phyloP scores from a whole-genome alignment of 2,329 filamentous ascomycete species.

The Orbilia oligospora region DNA sequence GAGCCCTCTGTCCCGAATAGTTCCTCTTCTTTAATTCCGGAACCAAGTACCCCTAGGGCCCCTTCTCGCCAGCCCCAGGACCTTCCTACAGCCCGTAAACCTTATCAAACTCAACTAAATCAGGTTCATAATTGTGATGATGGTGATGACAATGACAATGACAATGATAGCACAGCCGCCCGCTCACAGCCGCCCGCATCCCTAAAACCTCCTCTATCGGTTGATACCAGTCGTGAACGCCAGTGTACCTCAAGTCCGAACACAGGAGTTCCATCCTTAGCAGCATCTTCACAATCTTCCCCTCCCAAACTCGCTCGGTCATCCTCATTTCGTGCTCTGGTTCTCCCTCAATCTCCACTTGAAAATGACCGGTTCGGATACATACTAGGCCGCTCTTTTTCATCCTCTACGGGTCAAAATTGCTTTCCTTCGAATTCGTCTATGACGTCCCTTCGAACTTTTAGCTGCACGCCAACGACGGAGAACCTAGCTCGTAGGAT shows the following conservation, averaged over 20 bases:
- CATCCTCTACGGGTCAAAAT: background rate
- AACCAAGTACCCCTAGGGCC: background rate
- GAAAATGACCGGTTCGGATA: conserved; percentile 19
- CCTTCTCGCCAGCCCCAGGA: background rate
- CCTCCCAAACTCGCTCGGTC: conserved; percentile 19
- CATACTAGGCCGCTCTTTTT: background rate
- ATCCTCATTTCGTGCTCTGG: conserved; percentile 14
- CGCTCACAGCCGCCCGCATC: background rate
- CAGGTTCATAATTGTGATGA: background rate
- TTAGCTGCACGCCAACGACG: conserved; percentile 53
- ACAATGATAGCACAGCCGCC: background rate
- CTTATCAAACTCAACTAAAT: background rate
- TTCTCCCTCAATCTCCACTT: background rate
- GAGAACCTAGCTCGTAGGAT: conserved; percentile 54
- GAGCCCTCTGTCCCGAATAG: background rate
- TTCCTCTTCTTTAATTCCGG: no score
- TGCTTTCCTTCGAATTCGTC: conserved; percentile 9
- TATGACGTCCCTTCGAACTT: conserved; percentile 22
- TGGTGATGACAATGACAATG: background rate
- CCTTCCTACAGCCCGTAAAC: conserved; percentile 1
- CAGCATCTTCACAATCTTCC: background rate
- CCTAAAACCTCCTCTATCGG: conserved; percentile 2
- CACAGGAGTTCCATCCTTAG: background rate
- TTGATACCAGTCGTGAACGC: conserved; percentile 25
- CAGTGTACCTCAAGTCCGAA: conserved; percentile 19